These are phyloP conservation scores for Trichoderma atroviride DNA, from an alignment of 2,329 filamentous ascomycete genomes.

Conservation along the genomic window DNA sequence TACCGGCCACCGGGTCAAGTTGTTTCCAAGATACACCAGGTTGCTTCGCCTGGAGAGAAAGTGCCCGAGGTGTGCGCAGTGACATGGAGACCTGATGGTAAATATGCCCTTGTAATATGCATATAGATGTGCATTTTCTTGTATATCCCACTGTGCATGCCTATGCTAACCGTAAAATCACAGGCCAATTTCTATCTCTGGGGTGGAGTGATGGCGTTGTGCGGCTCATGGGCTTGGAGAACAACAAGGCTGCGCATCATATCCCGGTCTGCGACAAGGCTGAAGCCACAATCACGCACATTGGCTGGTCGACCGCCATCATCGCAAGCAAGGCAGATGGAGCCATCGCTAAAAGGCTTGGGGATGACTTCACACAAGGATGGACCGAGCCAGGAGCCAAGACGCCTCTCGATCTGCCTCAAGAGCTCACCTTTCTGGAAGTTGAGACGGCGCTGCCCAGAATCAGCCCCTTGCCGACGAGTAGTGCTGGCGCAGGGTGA, in stretches of 20 bases:
- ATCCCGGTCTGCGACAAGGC: slow-evolving; percentile 56
- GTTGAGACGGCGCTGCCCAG: slow-evolving; percentile 76
- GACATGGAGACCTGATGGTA: slow-evolving; percentile 71
- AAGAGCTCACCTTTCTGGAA: slow-evolving; percentile 73
- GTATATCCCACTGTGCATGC: background rate
- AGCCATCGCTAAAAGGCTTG: slow-evolving; percentile 25
- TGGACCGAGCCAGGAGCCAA: slow-evolving; percentile 25
- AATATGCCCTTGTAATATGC: slow-evolving; percentile 29
- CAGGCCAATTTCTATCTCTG: slow-evolving; percentile 76
- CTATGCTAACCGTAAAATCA: background rate
- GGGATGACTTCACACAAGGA: slow-evolving; percentile 28
- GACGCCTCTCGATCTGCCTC: slow-evolving; percentile 60
- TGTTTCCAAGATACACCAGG: slow-evolving; percentile 56
- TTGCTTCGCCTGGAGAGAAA: slow-evolving; percentile 44
- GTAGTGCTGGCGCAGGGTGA: slow-evolving; percentile 65
- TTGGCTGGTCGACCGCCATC: slow-evolving; percentile 55
- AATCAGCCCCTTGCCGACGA: slow-evolving; percentile 67
- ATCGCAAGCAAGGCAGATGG: slow-evolving; percentile 39
- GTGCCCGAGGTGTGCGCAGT: slow-evolving; percentile 52
- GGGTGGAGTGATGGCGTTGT: slow-evolving; percentile 82
- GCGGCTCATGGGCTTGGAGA: slow-evolving; percentile 76
- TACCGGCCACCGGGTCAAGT: slow-evolving; percentile 77
- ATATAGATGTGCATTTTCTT: background rate
- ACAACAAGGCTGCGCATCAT: slow-evolving; percentile 77
- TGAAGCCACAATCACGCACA: slow-evolving; percentile 51